A percentile compares a stretch with the other conserved stretches of the same genome.
Conservation (phyloP, 768 basidiomycete species). For the Amyloporia xantha region DNA sequence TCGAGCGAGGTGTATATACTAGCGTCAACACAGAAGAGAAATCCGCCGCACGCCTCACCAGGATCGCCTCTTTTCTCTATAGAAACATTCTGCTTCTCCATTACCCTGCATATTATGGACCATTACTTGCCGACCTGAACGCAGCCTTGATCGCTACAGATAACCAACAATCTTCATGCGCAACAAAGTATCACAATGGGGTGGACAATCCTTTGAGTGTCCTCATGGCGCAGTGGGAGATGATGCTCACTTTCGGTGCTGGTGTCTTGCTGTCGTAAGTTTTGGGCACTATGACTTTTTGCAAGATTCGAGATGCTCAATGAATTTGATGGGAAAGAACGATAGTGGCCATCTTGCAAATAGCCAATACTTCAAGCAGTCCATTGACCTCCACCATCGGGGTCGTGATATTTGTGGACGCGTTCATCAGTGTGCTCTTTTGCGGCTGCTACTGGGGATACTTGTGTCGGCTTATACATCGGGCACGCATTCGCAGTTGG, state of each 20-base stretch:
- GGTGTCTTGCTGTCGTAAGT: background rate
- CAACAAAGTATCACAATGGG: background rate
- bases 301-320: too few relatives aligned
- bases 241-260: background rate
- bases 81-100: background rate
- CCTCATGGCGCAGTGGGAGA: background rate
- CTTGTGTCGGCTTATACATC: background rate
- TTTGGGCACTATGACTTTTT: too few relatives aligned
- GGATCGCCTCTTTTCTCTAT: background rate
- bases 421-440: background rate
- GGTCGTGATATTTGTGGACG: background rate
- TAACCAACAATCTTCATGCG: too few relatives aligned
- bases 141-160: background rate
- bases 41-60: background rate
- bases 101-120: background rate
- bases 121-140: background rate
- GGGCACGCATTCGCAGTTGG: background rate
- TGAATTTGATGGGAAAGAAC: too few relatives aligned
- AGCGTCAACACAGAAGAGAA: too few relatives aligned
- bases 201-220: background rate
- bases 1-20: too few relatives aligned
- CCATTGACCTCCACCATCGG: background rate
- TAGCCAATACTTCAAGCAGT: background rate
- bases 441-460: background rate
- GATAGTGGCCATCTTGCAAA: background rate